Evolutionary conservation across 768 basidiomycete species (phyloP).

Genomic region (Pleurotus salmoneostramineus): DNA sequence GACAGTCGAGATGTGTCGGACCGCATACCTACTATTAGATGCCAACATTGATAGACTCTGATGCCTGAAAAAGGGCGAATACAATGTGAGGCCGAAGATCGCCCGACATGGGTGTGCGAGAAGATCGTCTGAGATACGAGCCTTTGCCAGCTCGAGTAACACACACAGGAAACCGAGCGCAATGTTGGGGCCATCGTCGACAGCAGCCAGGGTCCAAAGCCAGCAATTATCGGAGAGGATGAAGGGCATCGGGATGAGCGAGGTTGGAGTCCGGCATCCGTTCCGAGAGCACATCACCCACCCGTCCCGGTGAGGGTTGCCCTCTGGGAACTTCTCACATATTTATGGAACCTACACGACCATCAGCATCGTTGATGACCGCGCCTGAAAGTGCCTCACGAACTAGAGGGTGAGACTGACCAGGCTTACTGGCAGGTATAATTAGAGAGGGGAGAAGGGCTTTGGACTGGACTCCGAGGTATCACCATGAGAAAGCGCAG

Average conservation of each 20-base stretch:
- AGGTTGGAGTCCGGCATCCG: neutral
- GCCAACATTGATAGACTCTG: no score
- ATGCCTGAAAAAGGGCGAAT: no score
- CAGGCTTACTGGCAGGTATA: neutral
- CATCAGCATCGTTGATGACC: neutral
- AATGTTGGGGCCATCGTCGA: neutral
- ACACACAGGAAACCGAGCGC: neutral
- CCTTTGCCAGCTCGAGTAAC: neutral
- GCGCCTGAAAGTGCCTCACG: neutral
- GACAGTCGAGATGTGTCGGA: no score
- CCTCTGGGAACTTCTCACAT: slow-evolving; percentile 1
- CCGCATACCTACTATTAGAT: no score
- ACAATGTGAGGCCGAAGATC: no score
- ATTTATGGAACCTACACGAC: neutral
- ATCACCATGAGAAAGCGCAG: slow-evolving; percentile 7
- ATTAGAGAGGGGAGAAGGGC: neutral
- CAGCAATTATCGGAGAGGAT: neutral
- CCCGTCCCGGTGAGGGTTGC: neutral
- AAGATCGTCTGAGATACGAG: neutral
- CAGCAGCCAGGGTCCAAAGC: neutral
- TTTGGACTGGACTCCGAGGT: neutral
- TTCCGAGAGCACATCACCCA: neutral
- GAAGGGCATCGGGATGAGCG: neutral
- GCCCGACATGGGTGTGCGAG: neutral
- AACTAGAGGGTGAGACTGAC: neutral